Base-by-base conservation (phyloP, 2,329 filamentous ascomycete species). In the Fusarium verrucosum region DNA sequence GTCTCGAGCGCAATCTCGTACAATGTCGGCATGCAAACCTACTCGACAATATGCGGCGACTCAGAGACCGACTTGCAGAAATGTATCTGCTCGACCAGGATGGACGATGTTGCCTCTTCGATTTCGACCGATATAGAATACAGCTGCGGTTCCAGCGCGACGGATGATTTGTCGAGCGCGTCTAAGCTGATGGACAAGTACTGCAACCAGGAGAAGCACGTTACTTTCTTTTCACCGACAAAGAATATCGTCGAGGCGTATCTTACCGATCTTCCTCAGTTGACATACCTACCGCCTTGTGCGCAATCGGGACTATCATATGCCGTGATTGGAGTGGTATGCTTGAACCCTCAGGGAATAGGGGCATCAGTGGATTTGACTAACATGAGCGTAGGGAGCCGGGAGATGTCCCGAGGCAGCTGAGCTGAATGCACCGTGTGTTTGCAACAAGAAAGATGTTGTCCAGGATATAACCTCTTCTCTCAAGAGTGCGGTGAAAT, bases 401-500 rank as follows among this genome's bases (percentile, higher is more conserved):
- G 32, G 54, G 7, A 60, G 61, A 23, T 83, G 81, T 43, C 80
- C 79, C 13, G 57, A 72, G 20, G 75, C 77, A 3, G 76, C 78
- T 10, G 76, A 74, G 25, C 70, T 79, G 26, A 76, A 83, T 20
- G 83, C 83, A 3, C 80, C 81, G 3, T 87, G 84, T 56, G 81
- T 81, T 22, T 87, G 84, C 70, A 72, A 70, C 38, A 85, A 85
- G 70, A 79, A 81, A 43, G 77, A 81, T 35, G 83, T 85, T 52
- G 81, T 81, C 7, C 69, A 75, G 7, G 63, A 70, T 8, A 75
- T 82, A 25, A 83, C 77, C 68, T 75, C 77, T 41, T 66, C 69
- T 7, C 80, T 86, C 55, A 80, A 77, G 56, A 74, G 73, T 0
- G 76, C 75, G 5, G 81, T 82, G 25, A 78, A 77, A 45, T 75